These are phyloP conservation scores for Mucor mucedo DNA, from an alignment of 371 early-diverging fungal species.

Conservation along the genomic window DNA sequence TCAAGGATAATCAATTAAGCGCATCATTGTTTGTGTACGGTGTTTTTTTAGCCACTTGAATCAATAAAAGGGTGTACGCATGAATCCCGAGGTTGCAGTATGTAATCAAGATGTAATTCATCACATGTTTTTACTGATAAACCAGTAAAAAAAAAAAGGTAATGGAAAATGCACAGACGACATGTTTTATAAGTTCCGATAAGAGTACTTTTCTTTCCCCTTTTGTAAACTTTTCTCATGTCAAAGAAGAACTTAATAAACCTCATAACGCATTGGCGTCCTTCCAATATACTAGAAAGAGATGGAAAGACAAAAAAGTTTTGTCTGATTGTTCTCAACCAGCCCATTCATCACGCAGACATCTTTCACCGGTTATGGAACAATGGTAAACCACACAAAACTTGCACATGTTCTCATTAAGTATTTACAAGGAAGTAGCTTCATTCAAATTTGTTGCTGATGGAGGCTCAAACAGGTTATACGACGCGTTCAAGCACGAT, in stretches of 20 bases:
- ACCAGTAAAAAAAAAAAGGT: too few relatives aligned
- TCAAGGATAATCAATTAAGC: background rate
- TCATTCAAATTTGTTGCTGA: slow-evolving; percentile 80
- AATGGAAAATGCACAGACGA: too few relatives aligned
- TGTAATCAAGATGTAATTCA: too few relatives aligned
- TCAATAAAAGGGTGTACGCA: too few relatives aligned
- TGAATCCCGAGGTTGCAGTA: too few relatives aligned
- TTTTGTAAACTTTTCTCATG: background rate
- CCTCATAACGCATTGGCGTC: slow-evolving; percentile 42
- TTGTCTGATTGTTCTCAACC: slow-evolving; percentile 46
- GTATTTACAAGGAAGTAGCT: slow-evolving; percentile 45
- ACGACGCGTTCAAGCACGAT: slow-evolving; percentile 63
- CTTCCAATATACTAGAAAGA: slow-evolving; percentile 35
- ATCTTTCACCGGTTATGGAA: slow-evolving; percentile 41
- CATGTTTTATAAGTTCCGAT: slow-evolving; percentile 12
- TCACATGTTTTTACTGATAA: too few relatives aligned
- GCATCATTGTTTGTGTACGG: background rate
- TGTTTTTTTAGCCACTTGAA: too few relatives aligned
- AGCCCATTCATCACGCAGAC: slow-evolving; percentile 37
- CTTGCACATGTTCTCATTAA: too few relatives aligned
- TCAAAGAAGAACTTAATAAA: slow-evolving; percentile 13
- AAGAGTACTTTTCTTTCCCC: background rate
- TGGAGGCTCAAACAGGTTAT: slow-evolving; percentile 90
- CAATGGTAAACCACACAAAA: slow-evolving; percentile 32
- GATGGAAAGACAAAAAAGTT: slow-evolving; percentile 31